Percentiles rank a stretch among this genome's conserved stretches.
Conservation (phyloP, 805 yeast genomes). For the Wickerhamiella kazuoi region DNA sequence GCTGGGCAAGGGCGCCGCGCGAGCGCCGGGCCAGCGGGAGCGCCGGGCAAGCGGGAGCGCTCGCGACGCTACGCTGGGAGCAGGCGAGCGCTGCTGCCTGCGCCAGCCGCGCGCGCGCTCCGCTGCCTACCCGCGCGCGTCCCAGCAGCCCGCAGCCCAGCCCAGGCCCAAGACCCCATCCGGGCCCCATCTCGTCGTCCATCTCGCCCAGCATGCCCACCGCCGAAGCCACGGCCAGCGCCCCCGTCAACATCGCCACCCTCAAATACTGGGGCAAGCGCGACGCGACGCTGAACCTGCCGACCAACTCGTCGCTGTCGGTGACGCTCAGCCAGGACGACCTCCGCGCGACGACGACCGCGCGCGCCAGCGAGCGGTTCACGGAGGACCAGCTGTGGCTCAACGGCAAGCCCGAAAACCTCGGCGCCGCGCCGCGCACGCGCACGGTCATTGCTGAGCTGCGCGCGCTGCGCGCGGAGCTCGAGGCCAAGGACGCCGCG, state of each 20-base stretch:
- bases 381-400: slow-evolving; percentile 57
- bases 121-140: no score
- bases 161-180: no score
- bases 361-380: slow-evolving; percentile 43
- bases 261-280: slow-evolving; percentile 98
- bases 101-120: no score
- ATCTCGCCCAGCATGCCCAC: no score
- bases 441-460: slow-evolving; percentile 57
- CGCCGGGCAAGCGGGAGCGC: no score
- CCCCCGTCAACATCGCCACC: slow-evolving; percentile 97
- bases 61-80: no score
- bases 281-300: slow-evolving; percentile 71
- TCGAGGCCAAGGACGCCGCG: slow-evolving; percentile 37
- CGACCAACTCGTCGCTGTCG: slow-evolving; percentile 90
- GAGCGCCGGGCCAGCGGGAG: no score
- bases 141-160: no score
- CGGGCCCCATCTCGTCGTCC: no score
- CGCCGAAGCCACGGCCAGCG: slow-evolving; percentile 56
- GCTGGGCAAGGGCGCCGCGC: no score
- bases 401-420: slow-evolving; percentile 66
- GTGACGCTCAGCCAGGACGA: slow-evolving; percentile 87
- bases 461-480: slow-evolving; percentile 41
- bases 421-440: slow-evolving; percentile 35
- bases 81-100: no score
- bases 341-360: slow-evolving; percentile 81